Conservation (phyloP, 257 asterid species). For the Solanum microdontum region DNA sequence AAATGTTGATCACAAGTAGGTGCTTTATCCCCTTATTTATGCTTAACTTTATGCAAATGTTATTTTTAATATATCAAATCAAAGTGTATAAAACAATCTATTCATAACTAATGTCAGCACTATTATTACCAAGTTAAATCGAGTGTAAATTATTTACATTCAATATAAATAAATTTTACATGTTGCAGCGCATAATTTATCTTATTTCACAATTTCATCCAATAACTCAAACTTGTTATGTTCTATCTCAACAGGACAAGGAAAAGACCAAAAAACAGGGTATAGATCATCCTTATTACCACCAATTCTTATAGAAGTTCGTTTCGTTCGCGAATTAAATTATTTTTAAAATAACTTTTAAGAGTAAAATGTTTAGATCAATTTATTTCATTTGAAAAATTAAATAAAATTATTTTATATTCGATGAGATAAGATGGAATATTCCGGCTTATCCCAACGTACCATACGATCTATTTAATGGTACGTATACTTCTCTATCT, state of each 20-base stretch:
- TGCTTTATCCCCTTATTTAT: no score
- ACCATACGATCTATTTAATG: no score
- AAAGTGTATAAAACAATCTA: no score
- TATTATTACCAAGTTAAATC: neutral
- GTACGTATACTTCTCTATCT: neutral
- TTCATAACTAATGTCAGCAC: no score
- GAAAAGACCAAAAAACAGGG: neutral
- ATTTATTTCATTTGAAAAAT: neutral
- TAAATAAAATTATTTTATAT: neutral
- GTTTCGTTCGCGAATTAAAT: neutral
- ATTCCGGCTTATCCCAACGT: no score
- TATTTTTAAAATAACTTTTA: neutral
- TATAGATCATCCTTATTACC: neutral
- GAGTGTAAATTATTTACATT: neutral
- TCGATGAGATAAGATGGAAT: neutral
- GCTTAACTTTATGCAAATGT: no score
- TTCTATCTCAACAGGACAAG: neutral
- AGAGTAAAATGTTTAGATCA: neutral
- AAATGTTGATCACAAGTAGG: neutral
- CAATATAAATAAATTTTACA: neutral
- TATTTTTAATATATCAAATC: no score
- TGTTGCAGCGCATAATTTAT: neutral
- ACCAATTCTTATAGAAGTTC: neutral
- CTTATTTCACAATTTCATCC: neutral
- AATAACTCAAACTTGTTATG: neutral